Conservation (phyloP, 768 basidiomycete genomes). For the Rhodotorula diobovata region DNA sequence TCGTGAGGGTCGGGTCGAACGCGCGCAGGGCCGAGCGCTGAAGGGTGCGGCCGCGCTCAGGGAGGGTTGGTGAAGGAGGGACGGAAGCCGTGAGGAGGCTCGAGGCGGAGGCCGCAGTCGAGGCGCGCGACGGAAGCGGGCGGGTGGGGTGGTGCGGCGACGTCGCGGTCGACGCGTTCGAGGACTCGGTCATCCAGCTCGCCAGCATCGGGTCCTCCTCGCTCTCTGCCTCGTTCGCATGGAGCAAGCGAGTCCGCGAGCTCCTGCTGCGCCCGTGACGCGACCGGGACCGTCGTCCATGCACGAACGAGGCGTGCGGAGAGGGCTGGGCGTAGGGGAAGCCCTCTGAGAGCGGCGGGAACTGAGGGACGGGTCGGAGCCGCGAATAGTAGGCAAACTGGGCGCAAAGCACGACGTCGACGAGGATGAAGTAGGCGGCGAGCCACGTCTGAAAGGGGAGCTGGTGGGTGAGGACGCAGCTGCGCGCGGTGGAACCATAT, state of each 20-base stretch:
- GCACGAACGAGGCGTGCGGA: not conserved
- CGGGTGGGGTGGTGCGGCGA: not conserved
- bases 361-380: not conserved
- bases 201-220: constrained; percentile 9
- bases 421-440: constrained; percentile 79
- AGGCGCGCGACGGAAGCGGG: not conserved
- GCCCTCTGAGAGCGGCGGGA: constrained; percentile 28
- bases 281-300: constrained; percentile 4
- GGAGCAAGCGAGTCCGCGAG: not conserved
- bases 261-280: not conserved
- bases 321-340: constrained; percentile 26
- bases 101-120: too few species aligned
- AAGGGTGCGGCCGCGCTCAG: constrained; percentile 33
- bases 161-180: not conserved
- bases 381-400: constrained; percentile 66
- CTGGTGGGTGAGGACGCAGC: constrained; percentile 85
- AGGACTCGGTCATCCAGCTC: constrained; percentile 30
- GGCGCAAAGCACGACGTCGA: constrained; percentile 68
- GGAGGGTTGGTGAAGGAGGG: constrained; percentile 23
- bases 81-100: not conserved
- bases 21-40: not conserved
- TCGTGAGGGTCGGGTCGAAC: constrained; percentile 24
- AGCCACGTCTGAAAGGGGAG: constrained; percentile 86
- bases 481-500: not conserved
- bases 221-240: not conserved